phyloP scores from a whole-genome alignment of 495 filamentous ascomycete species.

The Xylona heveae region DNA sequence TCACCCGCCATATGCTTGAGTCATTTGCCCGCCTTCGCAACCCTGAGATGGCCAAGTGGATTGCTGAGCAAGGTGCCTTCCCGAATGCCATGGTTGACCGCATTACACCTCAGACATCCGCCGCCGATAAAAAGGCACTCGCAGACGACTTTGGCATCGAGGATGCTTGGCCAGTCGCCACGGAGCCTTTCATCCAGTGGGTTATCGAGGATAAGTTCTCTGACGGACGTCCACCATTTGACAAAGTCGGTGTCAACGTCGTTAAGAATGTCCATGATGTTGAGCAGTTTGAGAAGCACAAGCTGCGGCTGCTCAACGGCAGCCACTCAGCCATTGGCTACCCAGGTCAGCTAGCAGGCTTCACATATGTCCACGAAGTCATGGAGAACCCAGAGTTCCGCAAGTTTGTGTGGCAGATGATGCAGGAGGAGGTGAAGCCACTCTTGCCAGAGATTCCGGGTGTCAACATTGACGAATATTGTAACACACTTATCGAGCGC shows the following conservation, averaged over 20 bases:
- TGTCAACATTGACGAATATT: constrained; percentile 24
- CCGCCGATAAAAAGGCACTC: constrained; percentile 18
- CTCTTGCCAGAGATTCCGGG: constrained; percentile 22
- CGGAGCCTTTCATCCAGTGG: constrained; percentile 29
- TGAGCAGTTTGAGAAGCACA: constrained; percentile 27
- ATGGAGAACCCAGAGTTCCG: constrained; percentile 19
- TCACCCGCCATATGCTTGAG: constrained; percentile 25
- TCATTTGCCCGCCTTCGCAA: constrained; percentile 22
- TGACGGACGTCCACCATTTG: constrained; percentile 24
- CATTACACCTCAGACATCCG: constrained; percentile 24
- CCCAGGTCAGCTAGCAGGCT: constrained; percentile 23
- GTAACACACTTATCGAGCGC: constrained; percentile 22
- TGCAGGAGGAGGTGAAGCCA: constrained; percentile 28
- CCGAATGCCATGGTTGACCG: constrained; percentile 30
- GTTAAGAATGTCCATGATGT: constrained; percentile 23
- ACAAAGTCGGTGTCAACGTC: constrained; percentile 24
- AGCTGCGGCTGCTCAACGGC: constrained; percentile 26
- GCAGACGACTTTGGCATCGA: constrained; percentile 20
- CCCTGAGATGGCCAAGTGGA: constrained; percentile 23
- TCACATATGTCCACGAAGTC: constrained; percentile 25
- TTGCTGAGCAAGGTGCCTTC: constrained; percentile 19
- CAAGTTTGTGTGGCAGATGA: constrained; percentile 25
- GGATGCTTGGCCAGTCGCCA: constrained; percentile 25
- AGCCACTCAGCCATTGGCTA: constrained; percentile 25
- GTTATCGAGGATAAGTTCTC: constrained; percentile 26